Evolutionary conservation across 306 rosid species (phyloP).

Genomic region (Dicorynia guianensis): DNA sequence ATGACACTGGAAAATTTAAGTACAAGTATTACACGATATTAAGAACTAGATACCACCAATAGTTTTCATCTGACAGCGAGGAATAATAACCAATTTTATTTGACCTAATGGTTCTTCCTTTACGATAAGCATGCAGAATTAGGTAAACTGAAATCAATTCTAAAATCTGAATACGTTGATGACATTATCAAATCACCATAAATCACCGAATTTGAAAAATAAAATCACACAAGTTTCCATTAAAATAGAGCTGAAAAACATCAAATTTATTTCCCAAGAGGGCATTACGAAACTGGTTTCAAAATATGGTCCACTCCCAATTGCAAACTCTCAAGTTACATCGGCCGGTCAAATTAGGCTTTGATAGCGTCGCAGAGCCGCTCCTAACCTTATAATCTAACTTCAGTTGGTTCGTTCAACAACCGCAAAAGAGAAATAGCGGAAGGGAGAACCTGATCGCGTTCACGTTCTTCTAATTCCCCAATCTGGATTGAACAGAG

Average conservation of each 20-base stretch:
- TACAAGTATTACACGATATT: neutral
- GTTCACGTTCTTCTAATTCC: slow-evolving; percentile 91
- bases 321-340: too few species aligned
- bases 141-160: neutral
- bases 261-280: neutral
- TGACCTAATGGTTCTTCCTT: neutral
- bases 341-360: too few species aligned
- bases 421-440: neutral
- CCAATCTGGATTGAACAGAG: slow-evolving; percentile 44
- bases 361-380: too few species aligned
- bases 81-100: neutral
- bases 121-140: neutral
- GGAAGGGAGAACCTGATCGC: slow-evolving; percentile 63
- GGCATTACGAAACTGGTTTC: too few species aligned
- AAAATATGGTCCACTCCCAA: too few species aligned
- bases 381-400: too few species aligned
- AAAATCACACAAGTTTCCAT: neutral
- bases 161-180: neutral
- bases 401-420: too few species aligned
- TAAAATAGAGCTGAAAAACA: neutral
- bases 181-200: neutral
- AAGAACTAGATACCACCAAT: neutral
- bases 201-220: neutral
- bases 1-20: neutral
- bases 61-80: neutral